phyloP scores from a whole-genome alignment of 352 stramenopile species.

The Pythium coloratum region DNA sequence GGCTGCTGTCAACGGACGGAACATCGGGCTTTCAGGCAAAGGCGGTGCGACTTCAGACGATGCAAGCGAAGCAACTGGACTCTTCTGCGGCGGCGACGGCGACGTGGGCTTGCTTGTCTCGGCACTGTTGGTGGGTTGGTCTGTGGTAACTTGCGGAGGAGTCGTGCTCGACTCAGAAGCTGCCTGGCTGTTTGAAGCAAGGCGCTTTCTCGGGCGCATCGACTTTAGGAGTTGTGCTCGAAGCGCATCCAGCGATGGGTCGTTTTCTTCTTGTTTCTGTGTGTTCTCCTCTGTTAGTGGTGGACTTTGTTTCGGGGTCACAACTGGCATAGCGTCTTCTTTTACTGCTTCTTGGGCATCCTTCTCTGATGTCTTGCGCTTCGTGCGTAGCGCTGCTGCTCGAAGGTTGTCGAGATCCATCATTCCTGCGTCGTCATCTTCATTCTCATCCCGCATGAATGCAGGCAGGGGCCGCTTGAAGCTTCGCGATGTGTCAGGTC shows the following conservation, averaged over 20 bases:
- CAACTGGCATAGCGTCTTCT: background rate
- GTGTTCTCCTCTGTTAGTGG: too few relatives aligned
- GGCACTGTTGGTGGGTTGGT: too few relatives aligned
- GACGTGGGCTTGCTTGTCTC: too few relatives aligned
- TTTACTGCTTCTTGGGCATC: background rate
- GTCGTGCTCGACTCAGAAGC: too few relatives aligned
- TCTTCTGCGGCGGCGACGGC: too few relatives aligned
- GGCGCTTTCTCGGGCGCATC: constrained; percentile 9
- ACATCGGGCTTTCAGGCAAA: constrained; percentile 25
- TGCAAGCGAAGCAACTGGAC: too few relatives aligned
- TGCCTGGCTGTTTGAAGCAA: background rate
- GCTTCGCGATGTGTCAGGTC: background rate
- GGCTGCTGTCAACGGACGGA: constrained; percentile 62
- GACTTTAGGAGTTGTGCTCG: constrained; percentile 14
- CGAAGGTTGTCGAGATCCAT: constrained; percentile 73
- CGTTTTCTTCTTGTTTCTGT: constrained; percentile 3
- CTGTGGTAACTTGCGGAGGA: too few relatives aligned
- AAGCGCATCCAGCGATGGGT: constrained; percentile 15
- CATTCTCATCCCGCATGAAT: background rate
- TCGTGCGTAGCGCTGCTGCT: constrained; percentile 60
- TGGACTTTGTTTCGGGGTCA: too few relatives aligned
- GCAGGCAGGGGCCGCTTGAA: constrained; percentile 13
- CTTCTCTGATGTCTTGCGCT: constrained; percentile 25
- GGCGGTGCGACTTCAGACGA: background rate
- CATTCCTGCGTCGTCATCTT: constrained; percentile 19